Percentiles rank a stretch among this genome's conserved stretches.
Evolutionary conservation across 192 early-diverging fungal genomes (phyloP).

Genomic region (Neocallimastix lanati): DNA sequence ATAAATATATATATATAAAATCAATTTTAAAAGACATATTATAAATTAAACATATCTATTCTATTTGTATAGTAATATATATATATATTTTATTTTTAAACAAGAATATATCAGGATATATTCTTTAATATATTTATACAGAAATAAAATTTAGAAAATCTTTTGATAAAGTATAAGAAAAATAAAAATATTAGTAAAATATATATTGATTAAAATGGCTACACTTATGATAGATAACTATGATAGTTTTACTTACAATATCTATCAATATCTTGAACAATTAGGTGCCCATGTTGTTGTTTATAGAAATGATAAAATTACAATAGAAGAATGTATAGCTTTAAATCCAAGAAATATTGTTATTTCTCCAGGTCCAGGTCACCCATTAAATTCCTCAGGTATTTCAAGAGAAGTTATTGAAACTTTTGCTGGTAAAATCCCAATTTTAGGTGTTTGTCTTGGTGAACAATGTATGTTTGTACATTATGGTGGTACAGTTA

Average conservation of each 20-base stretch:
- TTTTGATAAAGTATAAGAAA: too few species aligned
- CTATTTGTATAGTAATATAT: too few species aligned
- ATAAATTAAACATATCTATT: too few species aligned
- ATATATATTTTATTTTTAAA: too few species aligned
- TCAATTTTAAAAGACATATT: too few species aligned
- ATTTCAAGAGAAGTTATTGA: slow-evolving; percentile 76
- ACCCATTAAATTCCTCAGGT: slow-evolving; percentile 73
- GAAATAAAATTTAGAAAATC: too few species aligned
- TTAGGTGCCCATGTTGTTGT: slow-evolving; percentile 85
- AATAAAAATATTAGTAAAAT: too few species aligned
- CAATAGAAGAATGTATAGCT: slow-evolving; percentile 60
- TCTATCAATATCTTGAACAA: slow-evolving; percentile 84
- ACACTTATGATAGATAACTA: neutral
- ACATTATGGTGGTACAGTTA: slow-evolving; percentile 81
- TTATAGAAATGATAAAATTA: slow-evolving; percentile 83
- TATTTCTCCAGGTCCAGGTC: slow-evolving; percentile 91
- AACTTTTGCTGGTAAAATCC: slow-evolving; percentile 83
- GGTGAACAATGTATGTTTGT: slow-evolving; percentile 98
- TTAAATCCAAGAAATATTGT: slow-evolving; percentile 84
- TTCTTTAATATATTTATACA: too few species aligned
- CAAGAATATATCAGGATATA: too few species aligned
- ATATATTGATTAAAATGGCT: too few species aligned
- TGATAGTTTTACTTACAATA: slow-evolving; percentile 85
- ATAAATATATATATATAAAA: too few species aligned
- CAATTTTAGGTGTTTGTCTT: slow-evolving; percentile 91